Evolutionary conservation across 2,329 filamentous ascomycete species (phyloP), one percentile per base, ranked within the genome.

Genomic region (Microcyclospora pomicola): DNA sequence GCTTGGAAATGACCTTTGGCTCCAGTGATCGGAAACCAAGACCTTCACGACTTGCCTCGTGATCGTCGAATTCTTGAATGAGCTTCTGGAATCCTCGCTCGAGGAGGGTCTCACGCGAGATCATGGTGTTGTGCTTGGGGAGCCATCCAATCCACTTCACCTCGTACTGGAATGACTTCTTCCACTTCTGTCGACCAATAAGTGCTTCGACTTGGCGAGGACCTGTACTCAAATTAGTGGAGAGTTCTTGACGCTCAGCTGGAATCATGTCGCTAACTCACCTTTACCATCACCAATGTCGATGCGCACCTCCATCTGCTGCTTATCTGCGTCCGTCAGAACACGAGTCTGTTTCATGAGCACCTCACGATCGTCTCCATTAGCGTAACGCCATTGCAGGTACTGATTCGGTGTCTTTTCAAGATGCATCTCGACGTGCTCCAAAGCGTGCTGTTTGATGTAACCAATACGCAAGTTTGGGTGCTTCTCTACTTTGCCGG

Each of bases 391-490:
- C 91, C 91, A 98, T 65, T 96, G 91, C 27, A 98, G 73, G 58
- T 98, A 98, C 65, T 98, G 91, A 61, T 94, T 96, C 31, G 91
- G 91, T 0, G 91, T 98, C 75, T 98, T 98, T 65, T 98, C 91
- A 51, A 96, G 70, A 58, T 98, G 91, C 88, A 95, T 94, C 66
- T 98, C 88, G 9, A 98, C 91, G 75, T 98, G 91, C 70, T 98
- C 91, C 10, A 98, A 73, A 33, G 91, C 91, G 63, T 98, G 91
- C 68, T 98, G 91, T 69, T 96, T 96, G 69, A 98, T 96, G 69
- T 98, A 98, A 38, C 91, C 91, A 53, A 98, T 95, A 71, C 91
- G 87, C 56, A 98, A 67, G 62, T 98, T 98, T 49, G 91, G 91
- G 61, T 98, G 91, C 71, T 96, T 96, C 71, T 96, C 87, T 15